Base-by-base conservation (phyloP, 2,329 filamentous ascomycete species). In the Ophiostoma piceae region DNA sequence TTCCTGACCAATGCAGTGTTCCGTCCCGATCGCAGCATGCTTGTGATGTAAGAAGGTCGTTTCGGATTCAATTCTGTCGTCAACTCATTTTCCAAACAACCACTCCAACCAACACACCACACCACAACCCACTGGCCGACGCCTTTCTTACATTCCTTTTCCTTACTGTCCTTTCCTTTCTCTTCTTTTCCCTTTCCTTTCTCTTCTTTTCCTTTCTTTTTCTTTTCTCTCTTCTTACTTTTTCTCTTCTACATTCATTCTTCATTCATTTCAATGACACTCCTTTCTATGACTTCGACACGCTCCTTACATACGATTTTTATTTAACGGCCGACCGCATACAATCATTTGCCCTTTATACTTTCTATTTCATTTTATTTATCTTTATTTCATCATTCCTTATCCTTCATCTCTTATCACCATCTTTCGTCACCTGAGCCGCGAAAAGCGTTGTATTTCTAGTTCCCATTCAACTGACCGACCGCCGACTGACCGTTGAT, bases 1-100 rank as follows among this genome's bases (percentile, higher is more conserved):
- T 80, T 85, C 67, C 80, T 87, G 64, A 82, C 83, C 65, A 82
- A 79, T 65, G 82, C 83, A 57, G 84, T 85, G 47, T 85, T 85
- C 75, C 80, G 80, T 69, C 82, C 83, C 2, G 72, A 74, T 65
- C 69, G 70, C 7, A 67, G 69, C 67, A 60, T 73, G 35, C 35
- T 73, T 54, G 72, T 71, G 22, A 57, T 71, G 22, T 72, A 16
- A 32, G 8, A 26, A 29, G 26, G 26, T 29, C 26, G 26, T 29
- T 29, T 29, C 26, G 26, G 26, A 29, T 29, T 29, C 26, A 29
- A 29, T 29, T 29, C 26, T 62, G 16, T 47, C 51, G n/a, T 57
- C n/a, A 14, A 35, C 35, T 8, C 35, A 29, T 29, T 29, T 35
- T 35, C 5, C 35, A 35, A 5, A 35, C 35, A 6, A 35, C 35